phyloP scores from a whole-genome alignment of 176 grass and related monocot genomes.

The Tillandsia leiboldiana region DNA sequence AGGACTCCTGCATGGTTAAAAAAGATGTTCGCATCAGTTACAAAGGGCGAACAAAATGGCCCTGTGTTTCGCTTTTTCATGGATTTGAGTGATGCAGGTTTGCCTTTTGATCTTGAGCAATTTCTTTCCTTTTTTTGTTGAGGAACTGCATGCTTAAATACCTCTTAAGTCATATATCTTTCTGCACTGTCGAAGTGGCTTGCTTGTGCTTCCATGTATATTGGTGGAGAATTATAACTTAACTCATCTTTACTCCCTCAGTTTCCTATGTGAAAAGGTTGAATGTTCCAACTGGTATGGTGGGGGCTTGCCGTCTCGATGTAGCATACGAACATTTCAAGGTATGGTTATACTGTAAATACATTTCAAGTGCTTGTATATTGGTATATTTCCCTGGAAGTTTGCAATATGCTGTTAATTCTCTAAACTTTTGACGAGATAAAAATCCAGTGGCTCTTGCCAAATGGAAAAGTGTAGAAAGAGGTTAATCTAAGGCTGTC shows the following conservation, averaged over 20 bases:
- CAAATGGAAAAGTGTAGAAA: no score
- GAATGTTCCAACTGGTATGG: slow-evolving; percentile 82
- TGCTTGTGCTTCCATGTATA: neutral
- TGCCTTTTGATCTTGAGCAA: slow-evolving; percentile 9
- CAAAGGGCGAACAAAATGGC: slow-evolving; percentile 44
- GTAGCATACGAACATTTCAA: slow-evolving; percentile 91
- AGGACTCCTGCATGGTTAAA: slow-evolving; percentile 74
- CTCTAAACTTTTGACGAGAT: neutral
- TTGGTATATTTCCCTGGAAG: neutral
- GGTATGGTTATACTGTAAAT: slow-evolving; percentile 35
- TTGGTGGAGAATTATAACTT: slow-evolving; percentile 6
- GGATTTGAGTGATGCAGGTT: slow-evolving; percentile 96
- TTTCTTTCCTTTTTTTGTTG: neutral
- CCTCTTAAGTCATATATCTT: neutral
- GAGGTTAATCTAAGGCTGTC: no score
- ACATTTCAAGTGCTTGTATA: slow-evolving; percentile 4
- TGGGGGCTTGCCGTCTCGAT: slow-evolving; percentile 96
- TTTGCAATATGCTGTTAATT: neutral
- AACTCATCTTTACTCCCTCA: slow-evolving; percentile 30
- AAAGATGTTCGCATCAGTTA: slow-evolving; percentile 50
- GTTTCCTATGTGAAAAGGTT: slow-evolving; percentile 82
- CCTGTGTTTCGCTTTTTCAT: slow-evolving; percentile 96
- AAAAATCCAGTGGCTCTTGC: no score
- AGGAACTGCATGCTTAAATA: neutral
- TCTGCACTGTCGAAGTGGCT: neutral